These are phyloP conservation scores for Brachypodium distachyon DNA, from an alignment of 202 grass and related monocot genomes.

Conservation along the genomic window DNA sequence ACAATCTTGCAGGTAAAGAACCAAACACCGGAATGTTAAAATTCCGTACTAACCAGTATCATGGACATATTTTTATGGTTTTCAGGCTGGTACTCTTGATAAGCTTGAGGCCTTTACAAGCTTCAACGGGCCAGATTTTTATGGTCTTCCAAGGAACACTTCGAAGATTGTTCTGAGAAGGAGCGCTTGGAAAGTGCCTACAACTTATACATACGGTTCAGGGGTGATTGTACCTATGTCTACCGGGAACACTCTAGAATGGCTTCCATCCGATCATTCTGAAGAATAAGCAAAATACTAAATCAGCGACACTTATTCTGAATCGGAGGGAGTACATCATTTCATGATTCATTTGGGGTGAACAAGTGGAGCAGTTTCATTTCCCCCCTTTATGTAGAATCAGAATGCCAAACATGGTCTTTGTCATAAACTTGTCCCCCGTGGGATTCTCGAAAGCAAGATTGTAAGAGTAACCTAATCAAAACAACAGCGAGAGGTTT, in stretches of 20 bases:
- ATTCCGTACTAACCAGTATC: neutral
- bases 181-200: conserved; percentile 71
- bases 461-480: neutral
- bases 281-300: conserved; percentile 6
- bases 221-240: conserved; percentile 87
- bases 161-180: conserved; percentile 60
- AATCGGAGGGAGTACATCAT: too few species aligned
- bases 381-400: neutral
- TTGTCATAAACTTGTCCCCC: neutral
- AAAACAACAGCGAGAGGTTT: neutral
- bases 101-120: conserved; percentile 90
- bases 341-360: neutral
- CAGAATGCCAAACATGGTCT: neutral
- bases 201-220: conserved; percentile 42
- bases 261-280: conserved; percentile 43
- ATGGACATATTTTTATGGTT: conserved; percentile 1
- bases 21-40: neutral
- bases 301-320: too few species aligned
- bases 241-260: conserved; percentile 61
- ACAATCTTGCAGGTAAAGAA: neutral
- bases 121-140: conserved; percentile 96
- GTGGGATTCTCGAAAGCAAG: neutral
- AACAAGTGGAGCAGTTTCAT: conserved; percentile 6
- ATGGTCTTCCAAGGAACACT: conserved; percentile 76
- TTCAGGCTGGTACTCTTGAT: conserved; percentile 75